Base-by-base conservation (phyloP, 495 filamentous ascomycete genomes). In the Cercophora newfieldiana region DNA sequence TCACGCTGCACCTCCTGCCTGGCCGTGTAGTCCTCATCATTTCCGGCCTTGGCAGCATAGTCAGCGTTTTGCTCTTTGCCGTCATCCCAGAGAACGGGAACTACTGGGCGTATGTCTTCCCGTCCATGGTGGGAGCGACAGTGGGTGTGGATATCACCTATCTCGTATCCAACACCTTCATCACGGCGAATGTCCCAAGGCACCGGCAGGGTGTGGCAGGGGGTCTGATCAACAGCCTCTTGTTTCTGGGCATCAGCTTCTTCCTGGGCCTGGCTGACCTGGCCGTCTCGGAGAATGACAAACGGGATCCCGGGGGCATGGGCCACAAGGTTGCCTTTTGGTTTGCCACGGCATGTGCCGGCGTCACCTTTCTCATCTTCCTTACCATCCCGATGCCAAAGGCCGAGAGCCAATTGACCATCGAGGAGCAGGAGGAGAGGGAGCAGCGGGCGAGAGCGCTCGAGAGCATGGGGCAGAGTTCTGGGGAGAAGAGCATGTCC, bases 231-330 rank as follows among this genome's bases (percentile, higher is more conserved):
- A 81, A 81, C 71, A 78, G 80, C 57, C 61, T 85, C 3, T 54
- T 94, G 30, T 90, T 91, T 66, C 79, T 96, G n/a, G 91, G 90
- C n/a, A 92, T 95, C 65, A 89, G 91, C 0, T 87, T 95, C 60
- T 89, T 89, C 76, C 81, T 96, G 4, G 90, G 88, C 0, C 83
- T 96, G 53, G 90, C 88, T 0, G 92, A 96, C 44, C 82, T 90
- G 19, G 83, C 85, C 28, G 82, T 83, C 0, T 79, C 87, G 47
- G 77, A 77, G 29, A 85, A 86, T 0, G 74, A 72, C 2, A 69
- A 82, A 1, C 47, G 77, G 8, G 48, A 77, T 5, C 83, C 83
- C 0, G 19, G 76, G n/a, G 78, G 78, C 37, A 29, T 75, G 64
- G 86, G 85, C 22, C 91, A 88, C 69, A 84, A 88, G 67, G 79